Evolutionary conservation across 2,329 filamentous ascomycete species (phyloP), one percentile per base, ranked within the genome.

Genomic region (Chrysoporthe puriensis): DNA sequence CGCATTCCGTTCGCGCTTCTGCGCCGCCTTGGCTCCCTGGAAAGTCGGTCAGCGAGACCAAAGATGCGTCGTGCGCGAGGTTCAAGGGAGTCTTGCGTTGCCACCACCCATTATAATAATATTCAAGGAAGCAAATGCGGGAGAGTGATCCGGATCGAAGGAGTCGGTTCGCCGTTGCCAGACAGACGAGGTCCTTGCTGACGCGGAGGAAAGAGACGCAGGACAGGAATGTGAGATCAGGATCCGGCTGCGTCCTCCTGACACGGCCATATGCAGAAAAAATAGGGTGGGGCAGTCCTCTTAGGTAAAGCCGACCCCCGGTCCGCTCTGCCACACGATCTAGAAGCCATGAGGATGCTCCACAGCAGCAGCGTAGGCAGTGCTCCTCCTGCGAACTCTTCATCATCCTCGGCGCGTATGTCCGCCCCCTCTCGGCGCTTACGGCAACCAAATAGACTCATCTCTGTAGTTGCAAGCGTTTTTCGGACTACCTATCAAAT

Each of bases 1-100:
- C 71, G 83, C 82, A 77, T 89, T 89, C 80, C 90, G 89, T 79
- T 91, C 90, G 72, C 90, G 90, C 87, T 91, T 91, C 80, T 90
- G 87, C 77, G 75, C 74, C 58, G 77, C 75, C 73, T 78, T 79
- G 74, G 77, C 77, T 77, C 77, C 77, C 77, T 78, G 71, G 64
- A 46, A 43, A 64, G 62, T 40, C 68, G 52, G 62, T 70, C 62
- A 70, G 68, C 62, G 14, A 48, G 16, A 62, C 21, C 21, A 21
- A 21, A 21, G 34, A n/a, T 1, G 7, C 5, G 8, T 26, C 18
- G 21, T 9, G 21, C 8, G 34, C 18, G 13, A 21, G 6, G 4
- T 13, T 40, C 5, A 4, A 26, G 21, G 40, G 26, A 42, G 14
- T 36, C 65, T 43, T 57, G 54, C 69, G 67, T 70, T 70, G 16